Conservation (phyloP, 1,139 yeast genomes). For the Candida pseudoviswanathii region DNA sequence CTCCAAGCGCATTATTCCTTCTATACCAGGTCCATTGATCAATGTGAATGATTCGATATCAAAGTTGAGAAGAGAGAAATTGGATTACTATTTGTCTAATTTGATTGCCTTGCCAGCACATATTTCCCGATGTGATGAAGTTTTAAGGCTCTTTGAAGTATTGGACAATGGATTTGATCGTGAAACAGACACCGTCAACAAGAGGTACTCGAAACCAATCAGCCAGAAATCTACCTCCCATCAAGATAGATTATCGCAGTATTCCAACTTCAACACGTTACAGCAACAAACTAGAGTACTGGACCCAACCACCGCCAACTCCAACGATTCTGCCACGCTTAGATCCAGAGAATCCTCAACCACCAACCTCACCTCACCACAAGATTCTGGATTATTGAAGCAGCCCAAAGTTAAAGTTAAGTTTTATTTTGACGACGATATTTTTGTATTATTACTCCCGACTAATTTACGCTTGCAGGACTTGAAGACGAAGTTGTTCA, state of each 20-base stretch:
- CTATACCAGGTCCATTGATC: conserved; percentile 94
- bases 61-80: conserved; percentile 78
- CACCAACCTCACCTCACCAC: conserved; percentile 7
- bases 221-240: conserved; percentile 46
- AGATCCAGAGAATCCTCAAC: conserved; percentile 17
- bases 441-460: conserved; percentile 82
- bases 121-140: conserved; percentile 71
- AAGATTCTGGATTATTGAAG: conserved; percentile 12
- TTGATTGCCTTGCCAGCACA: conserved; percentile 75
- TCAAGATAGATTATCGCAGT: conserved; percentile 47
- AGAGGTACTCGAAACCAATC: conserved; percentile 40
- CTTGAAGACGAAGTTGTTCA: conserved; percentile 62
- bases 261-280: conserved; percentile 25
- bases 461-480: conserved; percentile 60
- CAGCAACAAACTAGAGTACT: conserved; percentile 14
- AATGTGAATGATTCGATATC: conserved; percentile 90
- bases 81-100: conserved; percentile 80
- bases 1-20: conserved; percentile 76
- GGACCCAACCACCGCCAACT: conserved; percentile 26
- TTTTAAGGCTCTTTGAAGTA: conserved; percentile 69
- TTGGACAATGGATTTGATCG: conserved; percentile 62
- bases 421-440: conserved; percentile 86
- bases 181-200: conserved; percentile 16
- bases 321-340: conserved; percentile 25
- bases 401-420: conserved; percentile 62